phyloP scores from a whole-genome alignment of 73 alveolate species.

The Chromera velia region DNA sequence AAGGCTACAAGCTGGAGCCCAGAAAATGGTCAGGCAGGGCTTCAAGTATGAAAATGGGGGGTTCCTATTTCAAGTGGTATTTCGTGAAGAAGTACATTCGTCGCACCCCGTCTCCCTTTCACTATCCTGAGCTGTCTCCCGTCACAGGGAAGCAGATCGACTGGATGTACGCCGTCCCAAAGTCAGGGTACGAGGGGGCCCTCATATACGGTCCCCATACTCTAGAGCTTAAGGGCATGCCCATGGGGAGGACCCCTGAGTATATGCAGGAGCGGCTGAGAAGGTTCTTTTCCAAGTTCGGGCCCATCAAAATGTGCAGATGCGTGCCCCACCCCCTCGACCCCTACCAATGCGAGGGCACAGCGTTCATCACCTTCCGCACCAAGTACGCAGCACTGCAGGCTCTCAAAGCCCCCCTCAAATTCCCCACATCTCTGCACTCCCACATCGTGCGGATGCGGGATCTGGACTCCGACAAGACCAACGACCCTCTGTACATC shows the following conservation, averaged over 20 bases:
- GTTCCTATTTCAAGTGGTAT: not conserved
- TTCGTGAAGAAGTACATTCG: not conserved
- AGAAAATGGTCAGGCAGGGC: too few species aligned
- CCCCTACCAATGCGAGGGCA: conserved; percentile 47
- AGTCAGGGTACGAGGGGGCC: not conserved
- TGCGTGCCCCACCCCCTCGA: conserved; percentile 40
- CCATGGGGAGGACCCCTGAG: conserved; percentile 3
- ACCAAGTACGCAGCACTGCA: conserved; percentile 4
- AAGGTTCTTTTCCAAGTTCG: not conserved
- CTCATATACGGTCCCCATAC: not conserved
- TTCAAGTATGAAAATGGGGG: too few species aligned
- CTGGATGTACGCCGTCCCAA: not conserved
- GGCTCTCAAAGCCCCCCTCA: conserved; percentile 26
- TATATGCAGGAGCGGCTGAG: conserved; percentile 2
- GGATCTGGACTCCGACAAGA: conserved; percentile 21
- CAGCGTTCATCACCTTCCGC: conserved; percentile 41
- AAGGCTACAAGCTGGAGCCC: too few species aligned
- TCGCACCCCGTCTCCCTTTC: not conserved
- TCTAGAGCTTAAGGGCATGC: not conserved
- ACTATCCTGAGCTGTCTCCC: not conserved
- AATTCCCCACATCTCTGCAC: conserved; percentile 27
- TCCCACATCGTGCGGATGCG: conserved; percentile 22
- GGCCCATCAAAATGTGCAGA: conserved; percentile 23
- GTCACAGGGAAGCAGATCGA: not conserved
- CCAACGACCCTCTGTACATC: conserved; percentile 16